Conservation (phyloP, 2,329 filamentous ascomycete species). For the Ambrosiella cleistominuta region DNA sequence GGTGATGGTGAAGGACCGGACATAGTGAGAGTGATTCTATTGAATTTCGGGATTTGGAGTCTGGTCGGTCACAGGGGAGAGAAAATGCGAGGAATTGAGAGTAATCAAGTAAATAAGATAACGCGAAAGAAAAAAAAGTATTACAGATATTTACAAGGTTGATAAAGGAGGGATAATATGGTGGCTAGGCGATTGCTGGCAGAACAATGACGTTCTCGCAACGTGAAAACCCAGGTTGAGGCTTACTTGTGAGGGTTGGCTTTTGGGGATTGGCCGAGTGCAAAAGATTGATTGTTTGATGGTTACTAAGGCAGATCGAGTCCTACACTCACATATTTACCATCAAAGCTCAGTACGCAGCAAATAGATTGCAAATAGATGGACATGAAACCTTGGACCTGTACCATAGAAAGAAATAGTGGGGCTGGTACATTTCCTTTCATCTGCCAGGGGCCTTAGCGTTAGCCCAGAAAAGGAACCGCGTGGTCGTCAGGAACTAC, state of each 20-base stretch:
- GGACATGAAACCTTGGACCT: conserved; percentile 3
- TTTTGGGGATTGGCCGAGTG: no score
- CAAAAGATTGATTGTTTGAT: no score
- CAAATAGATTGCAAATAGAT: not conserved
- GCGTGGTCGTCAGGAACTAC: not conserved
- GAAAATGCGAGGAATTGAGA: not conserved
- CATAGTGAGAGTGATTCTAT: conserved; percentile 5
- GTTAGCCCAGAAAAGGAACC: not conserved
- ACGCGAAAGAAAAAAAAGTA: conserved; percentile 1
- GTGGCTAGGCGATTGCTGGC: not conserved
- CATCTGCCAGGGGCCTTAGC: conserved; percentile 10
- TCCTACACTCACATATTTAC: no score
- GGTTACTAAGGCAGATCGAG: no score
- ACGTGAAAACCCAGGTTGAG: conserved; percentile 1
- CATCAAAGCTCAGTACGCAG: not conserved
- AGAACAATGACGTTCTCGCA: not conserved
- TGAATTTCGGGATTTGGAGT: not conserved
- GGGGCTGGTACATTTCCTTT: conserved; percentile 7
- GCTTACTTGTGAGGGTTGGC: not conserved
- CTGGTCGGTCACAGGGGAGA: not conserved
- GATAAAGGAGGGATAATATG: not conserved
- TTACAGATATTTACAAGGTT: not conserved
- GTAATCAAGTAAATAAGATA: not conserved
- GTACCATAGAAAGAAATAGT: conserved; percentile 8
- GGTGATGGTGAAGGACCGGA: conserved; percentile 30